Evolutionary conservation across 2,329 filamentous ascomycete genomes (phyloP), one percentile per base, ranked within the genome.

Genomic region (Aspergillaceae sp.): DNA sequence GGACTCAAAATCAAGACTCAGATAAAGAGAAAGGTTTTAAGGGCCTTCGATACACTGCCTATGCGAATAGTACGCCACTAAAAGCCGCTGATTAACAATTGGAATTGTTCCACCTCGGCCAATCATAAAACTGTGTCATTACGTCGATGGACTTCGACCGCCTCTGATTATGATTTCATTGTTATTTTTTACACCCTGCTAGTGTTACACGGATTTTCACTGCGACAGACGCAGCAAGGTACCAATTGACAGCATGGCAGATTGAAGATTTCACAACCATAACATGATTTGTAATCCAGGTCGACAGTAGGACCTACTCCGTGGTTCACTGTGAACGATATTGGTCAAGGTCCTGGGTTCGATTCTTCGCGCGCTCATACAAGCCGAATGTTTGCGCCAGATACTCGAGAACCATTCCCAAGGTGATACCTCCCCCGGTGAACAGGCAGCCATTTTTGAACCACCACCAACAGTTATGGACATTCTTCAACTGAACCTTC

Each of bases 401-500:
- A 59, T 82, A 83, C 49, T 83, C 79, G 8, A 71, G 72, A 33
- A 73, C 56, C 50, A 82, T 59, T 3, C 79, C 79, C 30, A 76
- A 46, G 10, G 74, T 70, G 45, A 83, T 79, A 1, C 70, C 75
- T 11, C 79, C 78, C 26, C 79, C 79, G 11, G 79, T 82, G 48
- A 82, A 68, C 71, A 77, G 78, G 35, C 76, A 78, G 27, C 79
- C 79, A 46, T 79, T 76, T 47, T 71, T 76, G 56, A 83, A 83
- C 79, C 79, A 83, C 72, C 75, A 79, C 76, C 78, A 81, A 54
- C 79, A 82, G 54, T 78, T 74, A 51, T 68, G 66, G 42, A 79
- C 75, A 43, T 73, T 74, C 48, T 78, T 75, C 50, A 83, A 56
- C 45, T 74, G 72, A 29, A 82, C 79, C 48, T 68, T 74, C 64